A percentile compares a stretch with the other conserved stretches of the same genome.
These are phyloP conservation scores for Rutstroemia sydowiana DNA, from an alignment of 2,329 filamentous ascomycete genomes.

Conservation along the genomic window DNA sequence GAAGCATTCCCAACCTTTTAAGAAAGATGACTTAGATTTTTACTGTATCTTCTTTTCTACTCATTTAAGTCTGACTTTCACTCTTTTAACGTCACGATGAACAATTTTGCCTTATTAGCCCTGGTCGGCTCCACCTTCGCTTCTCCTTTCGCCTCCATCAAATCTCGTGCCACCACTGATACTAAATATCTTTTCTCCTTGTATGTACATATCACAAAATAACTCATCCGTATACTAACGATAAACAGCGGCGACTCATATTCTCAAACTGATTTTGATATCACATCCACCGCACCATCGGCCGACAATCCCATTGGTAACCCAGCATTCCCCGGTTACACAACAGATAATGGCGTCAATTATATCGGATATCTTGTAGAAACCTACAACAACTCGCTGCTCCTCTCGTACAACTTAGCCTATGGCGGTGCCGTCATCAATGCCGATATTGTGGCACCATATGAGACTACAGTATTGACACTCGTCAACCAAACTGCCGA, in stretches of 20 bases:
- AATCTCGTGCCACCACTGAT: background rate
- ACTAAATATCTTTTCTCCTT: slow-evolving; percentile 7
- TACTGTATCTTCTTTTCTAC: no score
- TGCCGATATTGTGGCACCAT: slow-evolving; percentile 24
- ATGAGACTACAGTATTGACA: slow-evolving; percentile 23
- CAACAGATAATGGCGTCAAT: slow-evolving; percentile 10
- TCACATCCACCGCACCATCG: slow-evolving; percentile 25
- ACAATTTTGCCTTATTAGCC: slow-evolving; percentile 1
- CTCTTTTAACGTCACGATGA: background rate
- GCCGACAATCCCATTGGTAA: slow-evolving; percentile 30
- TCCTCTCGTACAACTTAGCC: slow-evolving; percentile 43
- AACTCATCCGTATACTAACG: background rate
- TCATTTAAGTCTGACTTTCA: no score
- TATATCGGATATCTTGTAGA: slow-evolving; percentile 41
- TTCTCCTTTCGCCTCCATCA: background rate
- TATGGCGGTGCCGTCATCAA: slow-evolving; percentile 34
- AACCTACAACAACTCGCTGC: slow-evolving; percentile 33
- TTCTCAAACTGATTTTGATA: slow-evolving; percentile 29
- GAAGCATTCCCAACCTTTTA: no score
- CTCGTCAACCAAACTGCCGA: slow-evolving; percentile 31
- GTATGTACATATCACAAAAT: background rate
- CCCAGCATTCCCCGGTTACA: slow-evolving; percentile 30
- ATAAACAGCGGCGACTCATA: slow-evolving; percentile 31
- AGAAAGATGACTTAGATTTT: slow-evolving; percentile 22
- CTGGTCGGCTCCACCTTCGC: slow-evolving; percentile 3